Evolutionary conservation across 129 eudicot species (phyloP), one percentile per base, ranked within the genome.

Genomic region (Centaurea solstitialis): DNA sequence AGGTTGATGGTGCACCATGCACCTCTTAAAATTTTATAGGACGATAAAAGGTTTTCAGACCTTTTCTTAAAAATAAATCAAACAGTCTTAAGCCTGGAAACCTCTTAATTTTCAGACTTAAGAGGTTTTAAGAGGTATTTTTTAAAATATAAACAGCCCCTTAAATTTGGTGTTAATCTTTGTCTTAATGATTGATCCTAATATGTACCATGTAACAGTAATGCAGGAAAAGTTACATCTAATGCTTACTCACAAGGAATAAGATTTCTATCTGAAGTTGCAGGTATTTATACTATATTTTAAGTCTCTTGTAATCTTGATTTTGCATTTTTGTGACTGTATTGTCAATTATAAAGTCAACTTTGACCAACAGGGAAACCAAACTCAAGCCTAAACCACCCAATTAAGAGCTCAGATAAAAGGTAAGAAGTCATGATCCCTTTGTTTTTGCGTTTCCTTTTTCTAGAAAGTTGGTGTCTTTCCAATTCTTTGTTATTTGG

Each of bases 171-270:
- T 61, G 74, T 66, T 78, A 13, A 4, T 43, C 47, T 45, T 26
- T 47, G 57, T 70, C 39, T 70, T 59, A 59, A 18, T 2, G 13
- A 13, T 37, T 15, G 18, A 39, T 39, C 43, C 22, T 39, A 35
- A 37, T 35, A 71, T 71, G 26, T 23, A 17, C 67, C 12, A 74
- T 8, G 12, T 74, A 23, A 75, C 91, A 94, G 97, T 80, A 92
- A 90, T 65, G 97, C 98, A 76, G 88, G 91, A 78, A 89, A 83
- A 75, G 97, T 92, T 68, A 94, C 98, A 76, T 90, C 94, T n/a
- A 90, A 90, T 26, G 65, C 9, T 7, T 84, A 88, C 85, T 94
- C 98, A 12, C 97, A 94, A 85, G 98, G 98, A 74, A 87, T 92
- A 70, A 79, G 97, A 77, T 89, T 92, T 84, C 91, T 94, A 47